A percentile compares a stretch with the other conserved stretches of the same genome.
Conservation (phyloP, 306 rosid species). For the Dalbergia cultrata region DNA sequence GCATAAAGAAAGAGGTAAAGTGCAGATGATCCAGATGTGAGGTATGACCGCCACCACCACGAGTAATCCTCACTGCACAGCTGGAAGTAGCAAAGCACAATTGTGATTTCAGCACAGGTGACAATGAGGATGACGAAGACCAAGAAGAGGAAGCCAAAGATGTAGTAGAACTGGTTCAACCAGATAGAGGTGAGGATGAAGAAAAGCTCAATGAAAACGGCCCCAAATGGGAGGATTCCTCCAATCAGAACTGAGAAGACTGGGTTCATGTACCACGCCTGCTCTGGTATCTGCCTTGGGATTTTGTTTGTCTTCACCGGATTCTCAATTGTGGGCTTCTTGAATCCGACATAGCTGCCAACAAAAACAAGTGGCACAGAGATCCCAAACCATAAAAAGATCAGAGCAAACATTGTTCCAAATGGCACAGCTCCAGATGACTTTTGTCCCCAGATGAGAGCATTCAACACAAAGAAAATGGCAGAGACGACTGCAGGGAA, state of each 20-base stretch:
- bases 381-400: conserved; percentile 97
- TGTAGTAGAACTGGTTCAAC: conserved; percentile 98
- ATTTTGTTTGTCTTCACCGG: conserved; percentile 98
- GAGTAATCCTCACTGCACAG: conserved; percentile 96
- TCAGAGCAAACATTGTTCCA: conserved; percentile 97
- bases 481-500: conserved; percentile 83
- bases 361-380: conserved; percentile 97
- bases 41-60: conserved; percentile 99
- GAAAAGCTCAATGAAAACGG: conserved; percentile 97
- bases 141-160: conserved; percentile 96
- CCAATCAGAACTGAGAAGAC: conserved; percentile 86
- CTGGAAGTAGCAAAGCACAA: conserved; percentile 98
- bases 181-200: conserved; percentile 97
- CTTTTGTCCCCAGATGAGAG: conserved; percentile 94
- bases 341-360: conserved; percentile 92
- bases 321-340: conserved; percentile 89
- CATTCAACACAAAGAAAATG: conserved; percentile 80
- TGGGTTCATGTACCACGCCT: conserved; percentile 99
- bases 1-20: conserved; percentile 94
- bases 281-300: conserved; percentile 98
- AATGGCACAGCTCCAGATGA: conserved; percentile 99
- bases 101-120: conserved; percentile 92
- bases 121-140: conserved; percentile 84
- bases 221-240: conserved; percentile 97
- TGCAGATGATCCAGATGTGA: conserved; percentile 93